Evolutionary conservation across 2,329 filamentous ascomycete genomes (phyloP), one percentile per base, ranked within the genome.

Genomic region (Lecanoromycetidae sp.): DNA sequence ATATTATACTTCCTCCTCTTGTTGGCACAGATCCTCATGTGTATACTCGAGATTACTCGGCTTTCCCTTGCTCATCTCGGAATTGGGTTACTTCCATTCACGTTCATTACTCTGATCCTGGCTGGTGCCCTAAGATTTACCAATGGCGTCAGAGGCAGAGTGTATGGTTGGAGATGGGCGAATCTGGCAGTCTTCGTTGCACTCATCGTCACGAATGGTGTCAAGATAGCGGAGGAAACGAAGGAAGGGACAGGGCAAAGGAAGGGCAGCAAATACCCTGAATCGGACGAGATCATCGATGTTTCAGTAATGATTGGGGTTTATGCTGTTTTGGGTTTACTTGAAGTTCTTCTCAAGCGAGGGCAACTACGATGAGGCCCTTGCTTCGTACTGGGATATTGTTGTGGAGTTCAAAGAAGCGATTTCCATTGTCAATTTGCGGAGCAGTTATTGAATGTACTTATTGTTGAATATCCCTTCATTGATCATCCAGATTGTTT

Each of bases 1-100:
- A 36, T 44, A 3, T 36, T 62, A 23, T 63, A 64, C 47, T 61
- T 60, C 45, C 26, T 60, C 36, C 49, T 63, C 20, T 55, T 63
- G 25, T 17, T 60, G 12, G 51, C 51, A 34, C 59, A 62, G 34
- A 52, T 60, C 30, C 52, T 60, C 30, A 61, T 64, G 60, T 46
- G 54, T 34, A 56, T 56, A 1, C 55, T 64, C 5, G 61, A 64
- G 48, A 59, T 65, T 20, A 60, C 59, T 4, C 57, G 61, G 1
- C 50, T 65, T 5, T 40, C 49, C 2, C 49, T 61, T 5, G 51
- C 63, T 4, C 45, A 60, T 44, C 56, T 58, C 38, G 60, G 60
- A 1, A 59, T 64, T 44, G 58, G 57, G 0, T 52, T 65, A 5
- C 27, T 63, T n/a, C 61, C 62, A 9, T 64, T 65, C 46, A 52